Base-by-base conservation (phyloP, 1,139 yeast species). In the Debaryomyces coudertii region DNA sequence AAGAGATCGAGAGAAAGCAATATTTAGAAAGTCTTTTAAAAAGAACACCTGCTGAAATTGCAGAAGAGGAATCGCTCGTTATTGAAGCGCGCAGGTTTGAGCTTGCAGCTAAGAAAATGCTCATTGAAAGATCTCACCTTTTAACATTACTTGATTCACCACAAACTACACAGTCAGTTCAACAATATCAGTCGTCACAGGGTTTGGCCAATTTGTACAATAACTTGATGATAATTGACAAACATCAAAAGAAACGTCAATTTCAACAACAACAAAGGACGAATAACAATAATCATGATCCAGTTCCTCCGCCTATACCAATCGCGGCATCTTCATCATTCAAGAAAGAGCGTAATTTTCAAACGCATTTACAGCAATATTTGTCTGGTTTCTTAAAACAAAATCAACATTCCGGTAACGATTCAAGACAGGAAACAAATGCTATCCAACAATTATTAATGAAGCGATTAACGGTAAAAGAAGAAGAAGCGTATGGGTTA, bases 1-100 rank as follows among this genome's bases (percentile, higher is more conserved):
- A 81, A 53, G 99, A 95, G 62, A 52, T 78, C 20, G 89, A 85
- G 54, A 79, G 99, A 54, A 93, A 92, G 57, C 80, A 81, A 44
- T 93, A 93, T 60, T 70, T 93, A 44, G 87, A 85, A 55, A 81
- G 88, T 52, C 71, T 93, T 27, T 72, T 93, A 39, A 82, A 83
- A 45, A 74, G 99, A 55, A 85, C 95, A 3, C 97, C 99, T 0
- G 96, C 97, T 0, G 99, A 93, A 62, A 89, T 93, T 35, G 98
- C 99, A 0, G 99, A 93, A 65, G 99, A 93, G 64, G 98, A 95
- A 63, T 90, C 96, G 0, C 72, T 93, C 43, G 90, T 93, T 3
- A 84, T 92, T 39, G 99, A 93, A 62, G 95, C 98, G 1, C 81
- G 96, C 47, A 82, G 95, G 53, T 88, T 93, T 52, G 99, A 93